Base-by-base conservation (phyloP, 2,329 filamentous ascomycete genomes). In the Pseudogymnoascus sp. region DNA sequence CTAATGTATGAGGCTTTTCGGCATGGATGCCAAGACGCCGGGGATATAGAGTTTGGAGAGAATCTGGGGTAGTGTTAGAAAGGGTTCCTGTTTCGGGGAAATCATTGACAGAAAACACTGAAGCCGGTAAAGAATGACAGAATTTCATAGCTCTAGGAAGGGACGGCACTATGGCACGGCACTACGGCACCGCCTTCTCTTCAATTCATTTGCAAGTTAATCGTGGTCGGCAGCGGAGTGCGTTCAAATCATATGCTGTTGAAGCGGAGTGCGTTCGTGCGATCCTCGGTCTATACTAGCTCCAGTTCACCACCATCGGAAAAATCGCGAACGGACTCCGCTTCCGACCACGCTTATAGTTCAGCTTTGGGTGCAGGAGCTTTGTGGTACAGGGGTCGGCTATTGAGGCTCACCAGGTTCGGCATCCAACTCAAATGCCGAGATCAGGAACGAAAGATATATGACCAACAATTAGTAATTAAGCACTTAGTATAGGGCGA, bases 141-240 rank as follows among this genome's bases (percentile, higher is more conserved):
- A 1, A 37, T 11, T 37, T 15, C 4, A 15, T 37, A 15, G 13
- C 33, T 37, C 13, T 15, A 15, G 33, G 33, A 37, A 4, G 33
- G 4, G 33, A 15, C 33, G 2, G 33, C 11, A 10, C 4, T 11
- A 13, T 5, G 4, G 11, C 11, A 37, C 11, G n/a, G n/a, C n/a
- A 10, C 4, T 11, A 13, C 13, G 4, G 11, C 11, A 37, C 11
- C 6, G 10, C 33, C 1, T 15, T 13, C 33, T 15, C 13, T 37
- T 15, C 6, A 15, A 15, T 37, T 15, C 13, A 15, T 37, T 37
- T 37, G 13, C 15, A 37, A 15, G 13, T 37, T 37, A 15, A 77
- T 99, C 95, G 70, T 67, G 61, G 38, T 21, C 33, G 10, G 33
- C 11, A 35, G 7, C 33, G 33, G 33, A 35, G 10, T 35, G 9